Conservation (phyloP, 2,329 filamentous ascomycete species). For the Botrytis pseudocinerea region DNA sequence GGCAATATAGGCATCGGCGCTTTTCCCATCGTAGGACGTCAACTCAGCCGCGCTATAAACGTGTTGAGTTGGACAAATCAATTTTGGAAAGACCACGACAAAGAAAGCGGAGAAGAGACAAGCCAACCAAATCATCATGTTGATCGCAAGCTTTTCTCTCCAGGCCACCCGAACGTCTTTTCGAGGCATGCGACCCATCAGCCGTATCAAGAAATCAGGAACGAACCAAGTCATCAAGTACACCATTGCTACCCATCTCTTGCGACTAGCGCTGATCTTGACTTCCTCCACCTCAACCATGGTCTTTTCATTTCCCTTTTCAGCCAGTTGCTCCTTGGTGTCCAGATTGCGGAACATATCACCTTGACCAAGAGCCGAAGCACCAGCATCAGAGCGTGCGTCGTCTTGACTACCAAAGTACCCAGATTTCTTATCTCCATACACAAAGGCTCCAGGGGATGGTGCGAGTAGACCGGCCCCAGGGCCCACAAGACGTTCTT, state of each 20-base stretch:
- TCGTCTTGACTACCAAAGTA: slow-evolving; percentile 81
- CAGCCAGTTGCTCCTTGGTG: slow-evolving; percentile 89
- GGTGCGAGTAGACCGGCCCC: slow-evolving; percentile 50
- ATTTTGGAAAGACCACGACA: slow-evolving; percentile 79
- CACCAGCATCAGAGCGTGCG: slow-evolving; percentile 84
- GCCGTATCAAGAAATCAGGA: slow-evolving; percentile 78
- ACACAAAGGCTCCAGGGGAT: slow-evolving; percentile 60
- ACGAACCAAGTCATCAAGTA: slow-evolving; percentile 83
- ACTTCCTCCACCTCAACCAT: slow-evolving; percentile 88
- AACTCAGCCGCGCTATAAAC: slow-evolving; percentile 82
- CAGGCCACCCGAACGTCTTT: slow-evolving; percentile 92
- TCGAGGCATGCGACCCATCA: slow-evolving; percentile 80
- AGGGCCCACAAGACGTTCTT: slow-evolving; percentile 57
- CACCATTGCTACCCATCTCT: slow-evolving; percentile 86
- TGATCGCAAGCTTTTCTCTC: slow-evolving; percentile 97
- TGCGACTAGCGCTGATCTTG: slow-evolving; percentile 74
- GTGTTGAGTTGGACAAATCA: slow-evolving; percentile 90
- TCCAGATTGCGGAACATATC: slow-evolving; percentile 99
- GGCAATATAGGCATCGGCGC: slow-evolving; percentile 67
- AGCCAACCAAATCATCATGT: slow-evolving; percentile 91
- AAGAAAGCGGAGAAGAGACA: slow-evolving; percentile 82
- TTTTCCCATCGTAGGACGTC: slow-evolving; percentile 69
- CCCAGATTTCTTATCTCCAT: slow-evolving; percentile 71
- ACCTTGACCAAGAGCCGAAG: slow-evolving; percentile 84
- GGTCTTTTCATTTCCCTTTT: slow-evolving; percentile 88